Evolutionary conservation across 164 flowering plant species (phyloP), one percentile per base, ranked within the genome.

Genomic region (Vitis labrusca): DNA sequence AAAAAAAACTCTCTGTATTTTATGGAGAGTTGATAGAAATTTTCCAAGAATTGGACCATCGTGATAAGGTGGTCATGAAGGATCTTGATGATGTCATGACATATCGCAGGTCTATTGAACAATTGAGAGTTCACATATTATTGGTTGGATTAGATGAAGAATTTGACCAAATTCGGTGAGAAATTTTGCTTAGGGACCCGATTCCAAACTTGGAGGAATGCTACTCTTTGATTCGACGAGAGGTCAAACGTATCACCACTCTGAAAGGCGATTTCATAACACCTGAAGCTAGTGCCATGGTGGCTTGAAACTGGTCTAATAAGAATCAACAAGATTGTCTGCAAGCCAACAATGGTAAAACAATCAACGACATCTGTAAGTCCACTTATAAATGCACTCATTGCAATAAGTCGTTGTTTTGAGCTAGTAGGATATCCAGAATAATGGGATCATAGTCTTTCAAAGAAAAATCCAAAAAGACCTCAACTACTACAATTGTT

Each of bases 61-160:
- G 71, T 68, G 62, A 68, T 27, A 58, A 59, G 19, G 54, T 49
- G 44, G 16, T 59, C 30, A 59, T 59, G 63, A 37, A 68, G 23
- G 19, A 59, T 68, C 11, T 4, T 3, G 9, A 59, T 30, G 71
- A 68, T 49, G 47, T 68, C 10, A 9, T 10, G 23, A 12, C 48
- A 3, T 14, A 71, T 17, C 27, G 53, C 0, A 63, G 61, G 13
- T 63, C 67, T 2, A 10, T 61, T 29, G 10, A 69, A 6, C 63
- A 12, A 32, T 2, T 2, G 12, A 15, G 64, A 30, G 59, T 57
- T 2, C 74, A 64, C 16, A 71, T 71, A 3, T 71, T 71, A 3
- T 51, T 57, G 58, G 64, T 14, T 7, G 64, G 50, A 48, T 51
- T 64, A 16, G 63, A 71, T 58, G 48, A 30, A 4, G 37, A 30